Conservation (phyloP, 306 rosid genomes). For the Prunus kanzakura region DNA sequence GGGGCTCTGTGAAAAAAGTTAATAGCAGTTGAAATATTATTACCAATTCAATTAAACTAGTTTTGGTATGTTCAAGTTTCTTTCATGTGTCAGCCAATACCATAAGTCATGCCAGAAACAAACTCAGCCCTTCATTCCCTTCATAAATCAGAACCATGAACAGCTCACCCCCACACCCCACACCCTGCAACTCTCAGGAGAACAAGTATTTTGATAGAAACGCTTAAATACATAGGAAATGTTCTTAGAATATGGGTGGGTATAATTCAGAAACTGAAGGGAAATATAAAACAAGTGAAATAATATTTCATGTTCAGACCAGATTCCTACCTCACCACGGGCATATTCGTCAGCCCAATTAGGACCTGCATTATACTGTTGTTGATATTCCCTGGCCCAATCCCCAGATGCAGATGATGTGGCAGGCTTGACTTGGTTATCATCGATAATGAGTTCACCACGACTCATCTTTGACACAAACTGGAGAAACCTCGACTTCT, state of each 20-base stretch:
- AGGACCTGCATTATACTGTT: conserved; percentile 50
- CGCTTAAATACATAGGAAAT: background rate
- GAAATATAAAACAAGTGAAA: background rate
- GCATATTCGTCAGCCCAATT: conserved; percentile 88
- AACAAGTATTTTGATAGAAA: background rate
- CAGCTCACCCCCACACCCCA: background rate
- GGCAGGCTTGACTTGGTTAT: conserved; percentile 79
- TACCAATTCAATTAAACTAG: background rate
- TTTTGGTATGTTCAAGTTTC: background rate
- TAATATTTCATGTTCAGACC: conserved; percentile 3
- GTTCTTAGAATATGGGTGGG: background rate
- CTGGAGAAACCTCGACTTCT: conserved; percentile 96
- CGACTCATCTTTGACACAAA: conserved; percentile 98
- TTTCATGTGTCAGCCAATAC: background rate
- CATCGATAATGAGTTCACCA: conserved; percentile 88
- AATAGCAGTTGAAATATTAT: background rate
- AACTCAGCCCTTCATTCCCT: background rate
- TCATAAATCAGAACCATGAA: background rate
- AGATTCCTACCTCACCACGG: conserved; percentile 37
- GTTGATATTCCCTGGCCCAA: conserved; percentile 87
- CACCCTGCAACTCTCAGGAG: background rate
- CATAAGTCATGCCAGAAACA: background rate
- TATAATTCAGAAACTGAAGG: background rate
- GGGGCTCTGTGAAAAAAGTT: background rate
- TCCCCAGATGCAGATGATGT: conserved; percentile 61